Percentiles rank a stretch among this genome's conserved stretches.
phyloP scores from a whole-genome alignment of 2,329 filamentous ascomycete species.

The Macrophomina phaseolina region DNA sequence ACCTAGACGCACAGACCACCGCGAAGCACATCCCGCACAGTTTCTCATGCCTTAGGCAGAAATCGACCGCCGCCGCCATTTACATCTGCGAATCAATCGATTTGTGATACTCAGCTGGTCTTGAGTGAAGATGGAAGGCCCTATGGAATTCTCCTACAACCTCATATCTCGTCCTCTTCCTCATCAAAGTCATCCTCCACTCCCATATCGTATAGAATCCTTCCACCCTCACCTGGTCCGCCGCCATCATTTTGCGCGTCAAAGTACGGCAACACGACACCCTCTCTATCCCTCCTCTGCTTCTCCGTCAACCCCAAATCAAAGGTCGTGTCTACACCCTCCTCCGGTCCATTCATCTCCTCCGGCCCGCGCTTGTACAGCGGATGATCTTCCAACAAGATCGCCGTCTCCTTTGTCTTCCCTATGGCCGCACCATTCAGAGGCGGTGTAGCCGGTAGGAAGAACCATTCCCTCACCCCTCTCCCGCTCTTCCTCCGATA shows the following conservation, averaged over 20 bases:
- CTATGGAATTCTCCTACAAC: neutral
- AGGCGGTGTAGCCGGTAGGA: conserved; percentile 49
- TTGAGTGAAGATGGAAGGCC: neutral
- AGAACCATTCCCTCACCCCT: conserved; percentile 73
- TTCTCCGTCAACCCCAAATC: conserved; percentile 87
- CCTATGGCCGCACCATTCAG: neutral
- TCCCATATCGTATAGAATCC: conserved; percentile 97
- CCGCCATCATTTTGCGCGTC: conserved; percentile 83
- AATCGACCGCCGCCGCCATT: neutral
- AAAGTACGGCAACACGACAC: conserved; percentile 92
- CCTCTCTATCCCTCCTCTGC: conserved; percentile 84
- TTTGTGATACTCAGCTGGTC: neutral
- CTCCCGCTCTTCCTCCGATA: conserved; percentile 82
- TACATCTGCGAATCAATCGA: too few species aligned
- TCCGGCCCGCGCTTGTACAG: conserved; percentile 62
- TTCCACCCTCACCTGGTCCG: conserved; percentile 76
- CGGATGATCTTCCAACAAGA: conserved; percentile 77
- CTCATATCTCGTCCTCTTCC: conserved; percentile 82
- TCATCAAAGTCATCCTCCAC: conserved; percentile 96
- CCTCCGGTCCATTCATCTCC: conserved; percentile 37
- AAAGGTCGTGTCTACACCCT: conserved; percentile 71
- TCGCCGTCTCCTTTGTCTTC: conserved; percentile 55
- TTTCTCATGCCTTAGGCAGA: neutral
- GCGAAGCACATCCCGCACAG: neutral
- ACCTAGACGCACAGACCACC: conserved; percentile 2